These are phyloP conservation scores for Lunasporangiospora selenospora DNA, from an alignment of 192 early-diverging fungal species.

Conservation along the genomic window DNA sequence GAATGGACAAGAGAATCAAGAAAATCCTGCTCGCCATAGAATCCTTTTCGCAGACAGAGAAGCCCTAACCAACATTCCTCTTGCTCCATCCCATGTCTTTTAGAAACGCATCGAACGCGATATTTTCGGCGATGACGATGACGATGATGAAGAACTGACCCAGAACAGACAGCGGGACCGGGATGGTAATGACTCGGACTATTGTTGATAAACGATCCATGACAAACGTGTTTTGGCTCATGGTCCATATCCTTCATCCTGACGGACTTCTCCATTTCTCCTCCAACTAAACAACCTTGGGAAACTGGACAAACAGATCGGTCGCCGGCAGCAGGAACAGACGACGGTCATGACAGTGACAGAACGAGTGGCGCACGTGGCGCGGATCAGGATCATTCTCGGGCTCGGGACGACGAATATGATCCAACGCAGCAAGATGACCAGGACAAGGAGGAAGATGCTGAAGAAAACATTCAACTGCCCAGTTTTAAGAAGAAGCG, in stretches of 20 bases:
- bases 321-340: neutral
- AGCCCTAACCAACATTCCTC: neutral
- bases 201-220: too few relatives aligned
- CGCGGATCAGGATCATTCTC: neutral
- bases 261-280: too few relatives aligned
- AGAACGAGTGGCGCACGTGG: too few relatives aligned
- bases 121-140: conserved; percentile 47
- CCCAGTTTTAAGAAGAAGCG: conserved; percentile 40
- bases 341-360: conserved; percentile 3
- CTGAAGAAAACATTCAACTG: conserved; percentile 20
- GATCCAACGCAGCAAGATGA: neutral
- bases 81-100: neutral
- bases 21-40: neutral
- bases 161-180: conserved; percentile 7
- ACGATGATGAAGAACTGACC: conserved; percentile 29
- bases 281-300: too few relatives aligned
- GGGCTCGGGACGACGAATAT: too few relatives aligned
- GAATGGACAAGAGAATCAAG: neutral
- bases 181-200: neutral
- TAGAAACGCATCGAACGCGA: conserved; percentile 31
- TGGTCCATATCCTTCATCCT: too few relatives aligned
- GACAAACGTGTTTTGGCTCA: too few relatives aligned
- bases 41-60: neutral
- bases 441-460: conserved; percentile 15
- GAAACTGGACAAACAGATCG: conserved; percentile 13